Conservation (phyloP, 345 rosid species). For the Angophora floribunda region DNA sequence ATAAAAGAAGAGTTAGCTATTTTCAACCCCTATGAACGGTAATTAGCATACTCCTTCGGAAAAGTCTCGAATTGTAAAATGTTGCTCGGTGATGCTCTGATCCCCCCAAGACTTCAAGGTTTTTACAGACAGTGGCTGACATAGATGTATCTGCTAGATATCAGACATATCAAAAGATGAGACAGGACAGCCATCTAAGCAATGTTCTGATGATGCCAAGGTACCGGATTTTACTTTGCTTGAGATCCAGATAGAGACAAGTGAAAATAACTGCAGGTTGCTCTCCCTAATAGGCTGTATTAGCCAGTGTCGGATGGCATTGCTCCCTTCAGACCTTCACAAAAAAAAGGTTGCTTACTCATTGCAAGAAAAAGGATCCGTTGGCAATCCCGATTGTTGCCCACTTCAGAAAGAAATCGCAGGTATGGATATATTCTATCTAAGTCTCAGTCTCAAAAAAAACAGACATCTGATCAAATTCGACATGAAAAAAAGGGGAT, state of each 20-base stretch:
- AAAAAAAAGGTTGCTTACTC: background rate
- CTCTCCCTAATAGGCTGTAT: conserved; percentile 50
- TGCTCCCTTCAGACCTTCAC: conserved; percentile 17
- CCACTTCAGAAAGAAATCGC: background rate
- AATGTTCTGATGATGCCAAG: background rate
- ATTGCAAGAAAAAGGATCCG: background rate
- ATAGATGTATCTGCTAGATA: conserved; percentile 35
- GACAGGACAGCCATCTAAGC: background rate
- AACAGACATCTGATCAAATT: background rate
- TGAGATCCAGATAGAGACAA: conserved; percentile 64
- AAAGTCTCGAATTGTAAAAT: conserved; percentile 57
- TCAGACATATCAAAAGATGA: background rate
- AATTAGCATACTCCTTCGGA: conserved; percentile 55
- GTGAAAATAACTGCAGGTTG: conserved; percentile 66
- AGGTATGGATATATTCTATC: background rate
- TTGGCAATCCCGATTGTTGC: background rate
- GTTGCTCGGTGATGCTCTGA: conserved; percentile 46
- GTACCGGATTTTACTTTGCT: conserved; percentile 41
- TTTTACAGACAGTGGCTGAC: conserved; percentile 38
- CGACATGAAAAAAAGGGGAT: background rate
- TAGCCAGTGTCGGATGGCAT: conserved; percentile 43
- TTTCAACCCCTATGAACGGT: background rate
- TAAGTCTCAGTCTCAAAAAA: background rate
- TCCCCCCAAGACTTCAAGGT: conserved; percentile 46
- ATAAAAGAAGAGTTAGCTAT: background rate